These are phyloP conservation scores for Cladorrhinum sp. DNA, from an alignment of 2,329 filamentous ascomycete species.

Conservation along the genomic window DNA sequence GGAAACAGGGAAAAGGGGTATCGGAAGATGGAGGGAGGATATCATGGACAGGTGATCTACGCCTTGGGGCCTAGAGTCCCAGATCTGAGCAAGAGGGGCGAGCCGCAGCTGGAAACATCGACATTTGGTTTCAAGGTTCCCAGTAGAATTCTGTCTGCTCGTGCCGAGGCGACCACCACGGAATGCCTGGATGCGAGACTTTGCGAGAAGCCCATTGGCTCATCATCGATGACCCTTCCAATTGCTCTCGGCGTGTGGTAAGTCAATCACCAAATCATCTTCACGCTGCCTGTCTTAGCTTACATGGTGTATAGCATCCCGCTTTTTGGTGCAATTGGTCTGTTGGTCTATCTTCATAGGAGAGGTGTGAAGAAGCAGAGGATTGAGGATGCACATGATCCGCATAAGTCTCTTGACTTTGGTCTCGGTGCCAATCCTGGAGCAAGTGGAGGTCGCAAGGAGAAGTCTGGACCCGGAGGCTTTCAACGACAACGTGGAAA, in stretches of 20 bases:
- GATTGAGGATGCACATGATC: slow-evolving; percentile 78
- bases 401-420: slow-evolving; percentile 89
- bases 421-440: slow-evolving; percentile 58
- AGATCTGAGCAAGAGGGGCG: slow-evolving; percentile 11
- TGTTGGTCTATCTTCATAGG: slow-evolving; percentile 75
- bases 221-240: slow-evolving; percentile 55
- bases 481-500: slow-evolving; percentile 54
- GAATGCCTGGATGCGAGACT: slow-evolving; percentile 36
- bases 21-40: slow-evolving; percentile 24
- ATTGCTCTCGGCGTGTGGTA: slow-evolving; percentile 70
- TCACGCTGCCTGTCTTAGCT: slow-evolving; percentile 13
- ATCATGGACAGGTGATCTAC: slow-evolving; percentile 16
- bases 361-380: slow-evolving; percentile 69
- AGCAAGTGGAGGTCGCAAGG: slow-evolving; percentile 33
- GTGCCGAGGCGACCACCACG: slow-evolving; percentile 14
- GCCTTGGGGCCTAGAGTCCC: slow-evolving; percentile 28
- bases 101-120: slow-evolving; percentile 12
- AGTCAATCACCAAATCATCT: slow-evolving; percentile 39
- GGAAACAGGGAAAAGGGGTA: slow-evolving; percentile 8
- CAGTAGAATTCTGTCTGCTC: slow-evolving; percentile 17
- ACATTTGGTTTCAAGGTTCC: slow-evolving; percentile 20
- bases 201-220: slow-evolving; percentile 59
- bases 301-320: slow-evolving; percentile 62
- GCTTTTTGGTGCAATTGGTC: slow-evolving; percentile 60
- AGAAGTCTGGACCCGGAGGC: slow-evolving; percentile 48